These are phyloP conservation scores for Penstemon newberryi DNA, from an alignment of 257 asterid species.

Conservation along the genomic window DNA sequence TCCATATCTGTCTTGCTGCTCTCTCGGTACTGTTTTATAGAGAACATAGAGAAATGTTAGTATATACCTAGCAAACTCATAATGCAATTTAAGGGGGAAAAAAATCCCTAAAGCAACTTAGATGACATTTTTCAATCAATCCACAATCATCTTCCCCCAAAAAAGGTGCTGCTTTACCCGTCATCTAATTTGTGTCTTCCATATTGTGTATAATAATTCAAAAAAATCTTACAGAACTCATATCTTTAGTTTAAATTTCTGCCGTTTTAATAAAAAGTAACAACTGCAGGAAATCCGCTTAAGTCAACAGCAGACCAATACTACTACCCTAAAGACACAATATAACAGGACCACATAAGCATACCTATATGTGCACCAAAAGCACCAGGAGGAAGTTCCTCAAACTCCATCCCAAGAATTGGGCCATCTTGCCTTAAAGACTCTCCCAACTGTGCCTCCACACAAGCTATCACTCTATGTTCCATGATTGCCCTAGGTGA, in stretches of 20 bases:
- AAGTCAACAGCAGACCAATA: background rate
- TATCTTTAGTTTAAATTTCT: too few relatives aligned
- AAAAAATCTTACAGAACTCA: too few relatives aligned
- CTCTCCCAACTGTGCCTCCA: slow-evolving; percentile 93
- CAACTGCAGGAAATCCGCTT: too few relatives aligned
- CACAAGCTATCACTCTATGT: slow-evolving; percentile 78
- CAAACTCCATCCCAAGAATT: slow-evolving; percentile 88
- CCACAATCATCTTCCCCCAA: background rate
- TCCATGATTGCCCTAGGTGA: slow-evolving; percentile 66
- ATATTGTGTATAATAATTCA: too few relatives aligned
- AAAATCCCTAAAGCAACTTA: too few relatives aligned
- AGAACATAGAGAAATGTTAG: slow-evolving; percentile 32
- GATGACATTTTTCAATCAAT: background rate
- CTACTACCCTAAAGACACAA: slow-evolving; percentile 22
- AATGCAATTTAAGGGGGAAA: background rate
- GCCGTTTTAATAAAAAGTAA: too few relatives aligned
- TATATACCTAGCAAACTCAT: background rate
- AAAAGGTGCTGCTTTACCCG: too few relatives aligned
- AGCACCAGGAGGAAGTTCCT: slow-evolving; percentile 96
- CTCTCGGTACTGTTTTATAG: slow-evolving; percentile 49
- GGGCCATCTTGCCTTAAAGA: slow-evolving; percentile 88
- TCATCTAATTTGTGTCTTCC: too few relatives aligned
- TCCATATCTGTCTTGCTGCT: slow-evolving; percentile 59
- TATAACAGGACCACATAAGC: slow-evolving; percentile 3
- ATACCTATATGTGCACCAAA: slow-evolving; percentile 94